Evolutionary conservation across 106 monocot genomes (phyloP), one percentile per base, ranked within the genome.

Genomic region (Phalaenopsis equestris): DNA sequence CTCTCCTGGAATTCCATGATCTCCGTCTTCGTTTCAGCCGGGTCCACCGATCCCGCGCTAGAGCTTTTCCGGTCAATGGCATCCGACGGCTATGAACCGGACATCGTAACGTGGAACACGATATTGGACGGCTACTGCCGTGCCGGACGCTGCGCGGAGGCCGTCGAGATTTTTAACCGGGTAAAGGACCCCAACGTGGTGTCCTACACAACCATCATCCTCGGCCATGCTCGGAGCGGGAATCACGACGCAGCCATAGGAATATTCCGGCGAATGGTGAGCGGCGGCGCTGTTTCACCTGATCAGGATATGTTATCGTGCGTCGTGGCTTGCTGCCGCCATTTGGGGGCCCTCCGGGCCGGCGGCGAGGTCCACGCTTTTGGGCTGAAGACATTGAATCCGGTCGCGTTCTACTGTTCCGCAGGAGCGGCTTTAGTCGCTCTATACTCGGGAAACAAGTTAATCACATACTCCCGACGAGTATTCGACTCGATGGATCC

Each of bases 301-400:
- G 90, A 90, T 68, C 56, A 74, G 56, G 87, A 90, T 48, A 76
- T 85, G n/a, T 56, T 90, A 8, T 85, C 90, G 30, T 82, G 83
- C 68, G 87, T 84, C 37, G 49, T 86, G 12, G 83, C 90, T 79
- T 90, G 81, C 30, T 86, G 87, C 81, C 87, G 90, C 39, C 82
- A 88, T 81, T 55, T 82, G 65, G 83, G 68, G 2, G 79, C 79
- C 24, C 36, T 81, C 8, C 30, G 19, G 21, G 14, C 57, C 47
- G 90, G 75, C 19, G 78, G 83, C 0, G 83, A 83, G 75, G 72
- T 76, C 37, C 90, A 90, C 79, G 87, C 83, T 0, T 83, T 75
- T 55, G 90, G 90, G 41, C 8, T 90, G 0, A 90, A 87, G 78
- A 74, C 72, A 14, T 7, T 72, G 56, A 41, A 73, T 10, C 36